These are phyloP conservation scores for Catharanthus roseus DNA, from an alignment of 257 asterid genomes.

Conservation along the genomic window DNA sequence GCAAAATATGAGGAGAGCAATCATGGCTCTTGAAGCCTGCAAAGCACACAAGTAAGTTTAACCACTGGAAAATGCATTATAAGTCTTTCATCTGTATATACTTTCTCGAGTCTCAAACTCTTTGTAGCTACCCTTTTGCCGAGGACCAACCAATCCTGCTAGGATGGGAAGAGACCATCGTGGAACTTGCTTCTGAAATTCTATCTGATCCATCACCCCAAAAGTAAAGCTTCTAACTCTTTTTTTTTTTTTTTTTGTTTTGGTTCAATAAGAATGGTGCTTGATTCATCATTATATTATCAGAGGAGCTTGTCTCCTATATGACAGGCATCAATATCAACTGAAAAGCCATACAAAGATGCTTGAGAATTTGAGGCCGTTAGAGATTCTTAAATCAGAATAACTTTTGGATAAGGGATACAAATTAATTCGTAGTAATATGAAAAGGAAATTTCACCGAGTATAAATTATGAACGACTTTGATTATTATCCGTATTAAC, in stretches of 20 bases:
- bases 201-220: slow-evolving; percentile 62
- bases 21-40: slow-evolving; percentile 94
- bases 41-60: slow-evolving; percentile 66
- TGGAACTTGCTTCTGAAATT: slow-evolving; percentile 65
- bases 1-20: slow-evolving; percentile 72
- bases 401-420: neutral
- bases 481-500: neutral
- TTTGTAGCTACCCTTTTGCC: slow-evolving; percentile 66
- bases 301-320: no score
- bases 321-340: neutral
- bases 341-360: neutral
- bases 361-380: neutral
- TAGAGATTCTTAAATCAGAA: neutral
- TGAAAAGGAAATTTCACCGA: neutral
- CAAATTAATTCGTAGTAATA: neutral
- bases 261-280: no score
- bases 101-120: slow-evolving; percentile 12
- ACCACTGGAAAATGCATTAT: neutral
- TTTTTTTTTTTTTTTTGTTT: neutral
- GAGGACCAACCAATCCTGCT: slow-evolving; percentile 78
- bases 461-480: neutral
- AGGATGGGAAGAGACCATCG: slow-evolving; percentile 76
- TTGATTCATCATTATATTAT: no score
- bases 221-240: slow-evolving; percentile 30
- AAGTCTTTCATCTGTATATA: slow-evolving; percentile 9